Conservation (phyloP, 2,329 filamentous ascomycete species). For the Escovopsis weberi region DNA sequence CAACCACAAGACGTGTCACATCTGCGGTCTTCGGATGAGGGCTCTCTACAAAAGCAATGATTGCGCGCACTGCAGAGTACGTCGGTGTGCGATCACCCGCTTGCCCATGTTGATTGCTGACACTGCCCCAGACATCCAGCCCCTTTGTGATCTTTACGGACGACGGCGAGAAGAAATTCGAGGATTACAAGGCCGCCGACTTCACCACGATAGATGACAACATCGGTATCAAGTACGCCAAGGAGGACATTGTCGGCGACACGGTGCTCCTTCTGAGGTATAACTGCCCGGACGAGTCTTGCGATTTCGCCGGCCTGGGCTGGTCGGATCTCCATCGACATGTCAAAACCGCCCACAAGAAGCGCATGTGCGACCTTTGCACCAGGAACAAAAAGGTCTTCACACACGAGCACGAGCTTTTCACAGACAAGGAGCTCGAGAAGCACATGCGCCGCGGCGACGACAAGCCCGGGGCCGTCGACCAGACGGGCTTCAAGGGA, state of each 20-base stretch:
- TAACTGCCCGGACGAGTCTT: conserved; percentile 79
- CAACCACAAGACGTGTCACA: conserved; percentile 94
- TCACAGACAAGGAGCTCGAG: conserved; percentile 64
- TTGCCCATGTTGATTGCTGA: conserved; percentile 8
- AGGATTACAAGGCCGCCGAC: conserved; percentile 63
- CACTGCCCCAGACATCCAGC: conserved; percentile 40
- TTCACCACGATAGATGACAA: conserved; percentile 70
- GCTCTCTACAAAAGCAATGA: conserved; percentile 93
- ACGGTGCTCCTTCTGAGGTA: conserved; percentile 78
- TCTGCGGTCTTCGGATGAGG: conserved; percentile 79
- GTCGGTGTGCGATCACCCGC: conserved; percentile 17
- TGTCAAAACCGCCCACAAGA: conserved; percentile 68
- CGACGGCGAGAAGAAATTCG: conserved; percentile 62
- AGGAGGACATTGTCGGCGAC: conserved; percentile 78
- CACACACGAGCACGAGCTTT: conserved; percentile 92
- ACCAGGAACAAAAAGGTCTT: conserved; percentile 94
- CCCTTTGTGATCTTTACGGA: conserved; percentile 87
- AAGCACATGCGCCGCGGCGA: conserved; percentile 86
- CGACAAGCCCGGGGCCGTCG: conserved; percentile 72
- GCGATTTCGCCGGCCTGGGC: conserved; percentile 62
- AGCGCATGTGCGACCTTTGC: conserved; percentile 85
- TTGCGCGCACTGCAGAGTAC: conserved; percentile 86
- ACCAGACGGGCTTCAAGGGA: conserved; percentile 92
- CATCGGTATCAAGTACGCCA: conserved; percentile 83
- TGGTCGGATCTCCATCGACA: conserved; percentile 51